Evolutionary conservation across 1,139 yeast genomes (phyloP).

Genomic region (Zygotorulaspora mrakii): DNA sequence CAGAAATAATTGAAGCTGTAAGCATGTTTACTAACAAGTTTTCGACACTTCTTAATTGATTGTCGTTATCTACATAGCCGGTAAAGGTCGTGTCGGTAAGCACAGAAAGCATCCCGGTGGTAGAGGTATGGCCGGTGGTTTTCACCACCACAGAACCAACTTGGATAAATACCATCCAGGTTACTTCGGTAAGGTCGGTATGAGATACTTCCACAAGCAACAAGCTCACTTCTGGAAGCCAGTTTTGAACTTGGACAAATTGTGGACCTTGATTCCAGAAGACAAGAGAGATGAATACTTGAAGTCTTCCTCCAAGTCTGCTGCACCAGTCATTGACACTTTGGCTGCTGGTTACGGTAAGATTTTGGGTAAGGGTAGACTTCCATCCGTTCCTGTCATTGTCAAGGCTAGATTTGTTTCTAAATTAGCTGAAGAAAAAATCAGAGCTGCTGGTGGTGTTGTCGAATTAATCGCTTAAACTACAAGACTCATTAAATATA

Average conservation of each 20-base stretch:
- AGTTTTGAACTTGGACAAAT: constrained; percentile 95
- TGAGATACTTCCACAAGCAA: constrained; percentile 99
- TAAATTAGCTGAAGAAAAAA: constrained; percentile 98
- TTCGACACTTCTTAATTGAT: constrained; percentile 18
- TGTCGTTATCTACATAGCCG: constrained; percentile 58
- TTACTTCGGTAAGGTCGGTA: constrained; percentile 99
- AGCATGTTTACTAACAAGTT: constrained; percentile 26
- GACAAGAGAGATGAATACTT: constrained; percentile 95
- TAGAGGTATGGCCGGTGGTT: constrained; percentile 99
- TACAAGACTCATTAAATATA: constrained; percentile 3
- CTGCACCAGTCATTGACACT: constrained; percentile 99
- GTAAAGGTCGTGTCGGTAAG: constrained; percentile 99
- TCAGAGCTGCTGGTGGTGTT: constrained; percentile 99
- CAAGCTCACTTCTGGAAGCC: constrained; percentile 97
- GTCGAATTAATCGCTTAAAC: constrained; percentile 96
- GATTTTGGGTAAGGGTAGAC: constrained; percentile 98
- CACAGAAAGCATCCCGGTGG: constrained; percentile 99
- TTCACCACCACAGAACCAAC: constrained; percentile 99
- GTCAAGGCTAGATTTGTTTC: constrained; percentile 99
- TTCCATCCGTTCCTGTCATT: constrained; percentile 97
- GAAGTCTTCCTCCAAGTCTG: constrained; percentile 75
- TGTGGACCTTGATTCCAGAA: constrained; percentile 95
- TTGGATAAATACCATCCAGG: constrained; percentile 99
- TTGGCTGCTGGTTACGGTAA: constrained; percentile 99
- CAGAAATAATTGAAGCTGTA: no score